A percentile compares a stretch with the other conserved stretches of the same genome.
These are phyloP conservation scores for Cornus controversa DNA, from an alignment of 148 eudicot genomes.

Conservation along the genomic window DNA sequence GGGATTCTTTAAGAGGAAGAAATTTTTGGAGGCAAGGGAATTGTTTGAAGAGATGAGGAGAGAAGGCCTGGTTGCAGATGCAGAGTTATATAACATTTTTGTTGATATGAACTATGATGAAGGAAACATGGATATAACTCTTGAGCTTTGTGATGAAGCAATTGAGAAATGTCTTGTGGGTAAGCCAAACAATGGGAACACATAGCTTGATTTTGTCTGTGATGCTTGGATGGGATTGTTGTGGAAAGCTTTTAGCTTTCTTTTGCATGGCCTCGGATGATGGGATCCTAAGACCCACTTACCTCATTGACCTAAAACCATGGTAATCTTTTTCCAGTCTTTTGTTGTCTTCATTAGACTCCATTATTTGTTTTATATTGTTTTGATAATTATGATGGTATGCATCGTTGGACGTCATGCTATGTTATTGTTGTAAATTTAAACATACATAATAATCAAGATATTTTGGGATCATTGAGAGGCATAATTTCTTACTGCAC, in stretches of 20 bases:
- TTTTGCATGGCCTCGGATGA: slow-evolving; percentile 1
- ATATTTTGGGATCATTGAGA: too few relatives aligned
- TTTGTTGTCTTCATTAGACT: neutral
- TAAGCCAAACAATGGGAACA: slow-evolving; percentile 25
- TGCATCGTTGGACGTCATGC: neutral
- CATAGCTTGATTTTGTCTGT: slow-evolving; percentile 12
- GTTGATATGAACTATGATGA: slow-evolving; percentile 62
- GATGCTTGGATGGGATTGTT: neutral
- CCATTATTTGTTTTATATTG: neutral
- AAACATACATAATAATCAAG: neutral
- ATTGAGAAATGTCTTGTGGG: slow-evolving; percentile 47
- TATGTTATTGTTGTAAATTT: too few relatives aligned
- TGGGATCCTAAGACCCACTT: neutral
- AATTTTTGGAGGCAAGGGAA: slow-evolving; percentile 65
- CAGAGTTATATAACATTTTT: slow-evolving; percentile 55
- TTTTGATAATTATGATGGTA: neutral
- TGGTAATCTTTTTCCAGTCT: slow-evolving; percentile 10
- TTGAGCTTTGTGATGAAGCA: slow-evolving; percentile 76
- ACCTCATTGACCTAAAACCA: neutral
- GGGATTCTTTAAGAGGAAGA: slow-evolving; percentile 79
- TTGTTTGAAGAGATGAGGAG: slow-evolving; percentile 80
- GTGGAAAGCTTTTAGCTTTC: neutral
- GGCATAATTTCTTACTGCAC: too few relatives aligned
- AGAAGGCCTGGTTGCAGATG: slow-evolving; percentile 52
- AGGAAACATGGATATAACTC: slow-evolving; percentile 58